A percentile compares a stretch with the other conserved stretches of the same genome.
Evolutionary conservation across 768 basidiomycete species (phyloP).

Genomic region (Dacryopinax primogenitus): DNA sequence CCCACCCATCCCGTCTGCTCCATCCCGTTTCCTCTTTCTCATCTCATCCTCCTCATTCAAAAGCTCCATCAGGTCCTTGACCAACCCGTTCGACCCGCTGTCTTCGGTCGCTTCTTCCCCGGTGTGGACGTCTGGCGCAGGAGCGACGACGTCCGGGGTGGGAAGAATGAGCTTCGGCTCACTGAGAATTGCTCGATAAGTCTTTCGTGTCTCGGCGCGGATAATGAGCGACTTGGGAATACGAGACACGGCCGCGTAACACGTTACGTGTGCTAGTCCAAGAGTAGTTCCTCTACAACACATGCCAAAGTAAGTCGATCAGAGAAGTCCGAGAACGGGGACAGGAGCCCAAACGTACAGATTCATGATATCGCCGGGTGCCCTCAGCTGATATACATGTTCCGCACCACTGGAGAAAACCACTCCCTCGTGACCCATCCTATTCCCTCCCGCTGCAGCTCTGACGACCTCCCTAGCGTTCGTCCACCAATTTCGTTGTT

Average conservation of each 20-base stretch:
- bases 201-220: slow-evolving; percentile 65
- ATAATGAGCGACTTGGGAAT: slow-evolving; percentile 54
- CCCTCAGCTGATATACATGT: slow-evolving; percentile 49
- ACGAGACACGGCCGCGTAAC: slow-evolving; percentile 48
- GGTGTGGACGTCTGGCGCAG: not conserved
- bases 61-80: not conserved
- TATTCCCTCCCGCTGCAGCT: slow-evolving; percentile 50
- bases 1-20: not conserved
- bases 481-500: slow-evolving; percentile 86
- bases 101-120: not conserved
- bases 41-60: slow-evolving; percentile 7
- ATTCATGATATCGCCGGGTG: slow-evolving; percentile 62
- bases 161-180: slow-evolving; percentile 58
- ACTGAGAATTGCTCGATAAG: slow-evolving; percentile 66
- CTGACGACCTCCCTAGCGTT: slow-evolving; percentile 60
- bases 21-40: not conserved
- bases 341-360: slow-evolving; percentile 37
- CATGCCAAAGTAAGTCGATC: not conserved
- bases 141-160: not conserved
- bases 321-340: not conserved
- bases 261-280: slow-evolving; percentile 53
- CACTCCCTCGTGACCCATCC: slow-evolving; percentile 37
- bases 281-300: slow-evolving; percentile 47
- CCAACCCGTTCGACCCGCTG: not conserved
- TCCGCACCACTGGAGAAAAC: slow-evolving; percentile 57